These are phyloP conservation scores for Leucosporidium yakuticum DNA, from an alignment of 768 basidiomycete genomes.

Conservation along the genomic window DNA sequence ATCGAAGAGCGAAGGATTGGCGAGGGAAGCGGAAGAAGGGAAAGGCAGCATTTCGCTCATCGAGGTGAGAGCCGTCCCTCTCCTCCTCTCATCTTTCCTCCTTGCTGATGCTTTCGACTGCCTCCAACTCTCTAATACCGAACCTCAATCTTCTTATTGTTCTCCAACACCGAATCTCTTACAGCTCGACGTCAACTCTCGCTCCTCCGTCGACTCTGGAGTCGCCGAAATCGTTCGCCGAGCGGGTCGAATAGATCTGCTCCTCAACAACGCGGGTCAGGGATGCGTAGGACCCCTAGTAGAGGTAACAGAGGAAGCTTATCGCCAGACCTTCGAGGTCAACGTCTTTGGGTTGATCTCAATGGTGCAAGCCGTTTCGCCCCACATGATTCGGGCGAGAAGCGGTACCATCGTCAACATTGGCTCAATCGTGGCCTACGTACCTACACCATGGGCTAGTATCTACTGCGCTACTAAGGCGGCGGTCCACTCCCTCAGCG, in stretches of 20 bases:
- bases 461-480: neutral
- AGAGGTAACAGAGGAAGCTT: neutral
- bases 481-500: neutral
- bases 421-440: neutral
- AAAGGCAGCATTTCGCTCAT: neutral
- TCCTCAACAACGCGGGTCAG: constrained; percentile 6
- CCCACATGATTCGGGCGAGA: neutral
- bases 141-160: too few species aligned
- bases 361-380: neutral
- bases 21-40: neutral
- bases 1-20: neutral
- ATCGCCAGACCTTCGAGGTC: neutral
- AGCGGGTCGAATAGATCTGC: neutral
- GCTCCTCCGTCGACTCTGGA: neutral
- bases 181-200: neutral
- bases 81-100: too few species aligned
- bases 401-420: constrained; percentile 1
- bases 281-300: constrained; percentile 2
- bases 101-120: too few species aligned
- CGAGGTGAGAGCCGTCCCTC: too few species aligned
- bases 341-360: constrained; percentile 5
- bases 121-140: too few species aligned
- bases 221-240: neutral
- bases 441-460: constrained; percentile 1
- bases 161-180: too few species aligned